Percentiles rank a stretch among this genome's conserved stretches.
phyloP scores from a whole-genome alignment of 2,329 filamentous ascomycete species.

The Pyrenophora graminea region DNA sequence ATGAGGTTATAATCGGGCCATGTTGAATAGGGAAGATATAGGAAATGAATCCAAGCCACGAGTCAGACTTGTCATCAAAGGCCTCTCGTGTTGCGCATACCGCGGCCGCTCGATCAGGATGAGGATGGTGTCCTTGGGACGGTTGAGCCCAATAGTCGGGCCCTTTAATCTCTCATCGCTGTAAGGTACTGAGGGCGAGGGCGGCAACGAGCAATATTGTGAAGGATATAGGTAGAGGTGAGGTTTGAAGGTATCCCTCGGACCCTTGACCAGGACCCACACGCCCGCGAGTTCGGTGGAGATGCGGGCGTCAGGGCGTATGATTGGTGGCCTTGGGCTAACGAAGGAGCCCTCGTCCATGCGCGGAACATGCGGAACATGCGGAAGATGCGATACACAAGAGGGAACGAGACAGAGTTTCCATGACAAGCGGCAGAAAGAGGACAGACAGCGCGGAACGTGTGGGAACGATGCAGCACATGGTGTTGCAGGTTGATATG shows the following conservation, averaged over 20 bases:
- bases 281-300: constrained; percentile 25
- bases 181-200: constrained; percentile 19
- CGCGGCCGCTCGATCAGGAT: constrained; percentile 19
- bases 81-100: constrained; percentile 25
- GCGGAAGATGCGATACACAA: no score
- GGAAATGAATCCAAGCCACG: constrained; percentile 43
- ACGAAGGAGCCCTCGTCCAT: constrained; percentile 14
- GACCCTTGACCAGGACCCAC: constrained; percentile 24
- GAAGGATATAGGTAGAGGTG: constrained; percentile 34
- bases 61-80: constrained; percentile 40
- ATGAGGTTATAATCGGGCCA: constrained; percentile 16
- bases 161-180: constrained; percentile 41
- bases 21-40: constrained; percentile 22
- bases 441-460: constrained; percentile 6
- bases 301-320: constrained; percentile 22
- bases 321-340: constrained; percentile 30
- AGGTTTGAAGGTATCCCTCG: constrained; percentile 30
- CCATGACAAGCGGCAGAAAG: constrained; percentile 7
- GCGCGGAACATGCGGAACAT: constrained; percentile 6
- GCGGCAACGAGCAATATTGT: constrained; percentile 16
- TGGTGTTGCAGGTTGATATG: constrained; percentile 38
- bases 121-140: constrained; percentile 17
- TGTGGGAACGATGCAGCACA: constrained; percentile 29
- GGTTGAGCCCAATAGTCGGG: constrained; percentile 21
- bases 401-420: constrained; percentile 1